Evolutionary conservation across 257 asterid genomes (phyloP), one percentile per base, ranked within the genome.

Genomic region (Solanum ossicruentum): DNA sequence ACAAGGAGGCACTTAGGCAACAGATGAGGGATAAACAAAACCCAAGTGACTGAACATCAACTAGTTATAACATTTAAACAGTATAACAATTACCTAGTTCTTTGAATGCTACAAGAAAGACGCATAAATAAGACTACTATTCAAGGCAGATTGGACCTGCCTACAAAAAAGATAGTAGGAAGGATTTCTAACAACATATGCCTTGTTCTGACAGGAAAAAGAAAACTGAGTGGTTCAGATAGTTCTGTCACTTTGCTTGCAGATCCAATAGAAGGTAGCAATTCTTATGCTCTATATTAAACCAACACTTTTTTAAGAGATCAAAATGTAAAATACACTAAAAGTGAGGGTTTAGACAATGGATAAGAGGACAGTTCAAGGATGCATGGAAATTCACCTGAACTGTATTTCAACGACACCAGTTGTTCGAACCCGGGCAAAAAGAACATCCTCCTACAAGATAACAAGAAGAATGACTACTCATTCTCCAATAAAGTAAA

Each of bases 341-440:
- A 77, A 77, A 77, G 82, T 51, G 63, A 77, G 26, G 82, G 26
- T 77, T 77, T 15, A 23, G 26, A 10, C 4, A 52, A 78, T 52
- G 17, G 28, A 73, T n/a, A 73, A 21, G 7, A 73, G n/a, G 41
- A 16, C 65, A 10, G 65, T 9, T 23, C 65, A 52, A 21, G 26
- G 82, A 78, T 10, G 45, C 3, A 0, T 51, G 65, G 57, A 89
- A 88, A 84, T 85, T 90, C 88, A 97, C 99, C 99, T 97, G 98
- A 97, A 97, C 85, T 97, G 99, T 88, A 97, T 97, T 88, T 97
- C 99, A 63, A 97, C 99, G 82, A 95, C 98, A 75, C 99, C 99
- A 32, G 97, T 95, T 80, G 99, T 97, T 87, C 99, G 98, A 87
- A 97, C 94, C 92, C 99, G 93, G 85, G 99, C 99, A 88, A 91